Percentiles rank a stretch among this genome's conserved stretches.
phyloP scores from a whole-genome alignment of 176 grass and related monocot species.

The Cenchrus americanus region DNA sequence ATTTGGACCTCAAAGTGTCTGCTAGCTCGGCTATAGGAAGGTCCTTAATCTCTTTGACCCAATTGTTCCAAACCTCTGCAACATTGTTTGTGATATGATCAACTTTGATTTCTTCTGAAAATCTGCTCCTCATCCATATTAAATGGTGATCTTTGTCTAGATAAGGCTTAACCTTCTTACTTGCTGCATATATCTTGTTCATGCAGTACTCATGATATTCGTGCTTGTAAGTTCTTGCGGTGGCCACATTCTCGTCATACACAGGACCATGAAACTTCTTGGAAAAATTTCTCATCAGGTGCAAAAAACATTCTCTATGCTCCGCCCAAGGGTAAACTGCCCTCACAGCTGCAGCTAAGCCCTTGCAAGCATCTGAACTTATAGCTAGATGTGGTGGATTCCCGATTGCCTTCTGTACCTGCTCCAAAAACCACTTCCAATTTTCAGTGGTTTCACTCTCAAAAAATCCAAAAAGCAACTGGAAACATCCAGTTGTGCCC shows the following conservation, averaged over 20 bases:
- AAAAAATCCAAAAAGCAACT: too few species aligned
- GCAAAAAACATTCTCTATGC: not conserved
- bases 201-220: not conserved
- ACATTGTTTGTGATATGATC: not conserved
- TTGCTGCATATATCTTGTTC: not conserved
- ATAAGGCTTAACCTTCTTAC: not conserved
- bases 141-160: not conserved
- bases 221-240: not conserved
- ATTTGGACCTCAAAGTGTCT: not conserved
- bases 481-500: too few species aligned
- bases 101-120: not conserved
- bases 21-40: not conserved
- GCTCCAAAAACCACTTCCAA: too few species aligned
- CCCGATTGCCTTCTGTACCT: too few species aligned
- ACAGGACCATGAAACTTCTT: not conserved
- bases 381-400: too few species aligned
- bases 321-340: slow-evolving; percentile 3
- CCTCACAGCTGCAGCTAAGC: too few species aligned
- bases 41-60: not conserved
- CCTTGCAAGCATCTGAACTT: too few species aligned
- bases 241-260: not conserved
- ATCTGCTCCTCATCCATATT: not conserved
- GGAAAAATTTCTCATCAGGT: not conserved
- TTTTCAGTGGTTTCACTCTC: too few species aligned
- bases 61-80: not conserved